Base-by-base conservation (phyloP, 305 asterid genomes). In the Rubia tinctorum region DNA sequence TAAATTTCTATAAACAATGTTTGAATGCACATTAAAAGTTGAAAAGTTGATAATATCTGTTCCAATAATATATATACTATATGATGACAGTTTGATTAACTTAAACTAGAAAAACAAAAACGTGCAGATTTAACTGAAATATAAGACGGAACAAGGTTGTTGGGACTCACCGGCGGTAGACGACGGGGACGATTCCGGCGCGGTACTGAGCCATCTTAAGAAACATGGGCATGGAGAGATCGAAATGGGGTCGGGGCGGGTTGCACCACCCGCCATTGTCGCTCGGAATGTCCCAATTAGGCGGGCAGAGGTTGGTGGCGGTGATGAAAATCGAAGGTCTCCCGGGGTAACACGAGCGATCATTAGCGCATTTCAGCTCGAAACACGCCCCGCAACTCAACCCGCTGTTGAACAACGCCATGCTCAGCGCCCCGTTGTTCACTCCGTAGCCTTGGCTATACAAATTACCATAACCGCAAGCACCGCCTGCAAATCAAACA, bases 191-290 rank as follows among this genome's bases (percentile, higher is more conserved):
- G 73, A 91, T 91, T 78, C 97, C 97, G 23, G 96, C 96, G 7
- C 83, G 81, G 82, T 89, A 91, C 85, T 91, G 82, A 0, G 97
- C 97, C 30, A 91, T 83, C 77, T 83, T 83, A 74, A 89, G 96
- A 80, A 91, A 91, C 93, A 89, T 89, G 30, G 97, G 96, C 93
- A 87, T 85, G 5, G 96, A 83, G 5, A 91, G 96, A 47, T 91
- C 97, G 59, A 91, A 91, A 71, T 91, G 97, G 20, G 89, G 64
- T 7, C 93, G 93, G 65, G 97, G 97, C 42, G 97, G 97, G 83
- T 91, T 91, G 84, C 97, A 91, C 96, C 97, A 91, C 2, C 97
- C 97, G 12, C 97, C 97, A 27, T 88, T 82, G 83, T 91, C 90
- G 56, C 72, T 91, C 9, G 97, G 88, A 72, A 80, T 63, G 1